phyloP scores from a whole-genome alignment of 352 stramenopile genomes.

The Phytophthora citrophthora region DNA sequence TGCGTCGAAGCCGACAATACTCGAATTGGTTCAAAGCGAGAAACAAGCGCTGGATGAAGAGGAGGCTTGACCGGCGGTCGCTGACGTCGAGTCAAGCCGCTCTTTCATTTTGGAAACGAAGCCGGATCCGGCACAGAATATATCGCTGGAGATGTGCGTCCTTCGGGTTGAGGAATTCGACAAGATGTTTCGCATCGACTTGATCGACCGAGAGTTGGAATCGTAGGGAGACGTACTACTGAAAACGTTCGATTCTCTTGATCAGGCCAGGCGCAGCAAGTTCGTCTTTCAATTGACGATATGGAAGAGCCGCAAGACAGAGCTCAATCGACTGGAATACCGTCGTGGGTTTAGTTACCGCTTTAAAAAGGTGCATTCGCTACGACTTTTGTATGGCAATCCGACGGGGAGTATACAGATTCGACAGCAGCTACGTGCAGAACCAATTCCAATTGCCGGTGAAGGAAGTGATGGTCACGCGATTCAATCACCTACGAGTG shows the following conservation, averaged over 20 bases:
- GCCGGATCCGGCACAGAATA: background rate
- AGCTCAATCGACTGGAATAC: slow-evolving; percentile 3
- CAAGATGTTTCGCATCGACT: slow-evolving; percentile 3
- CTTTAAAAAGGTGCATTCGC: slow-evolving; percentile 15
- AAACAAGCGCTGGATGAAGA: slow-evolving; percentile 11
- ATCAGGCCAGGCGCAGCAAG: background rate
- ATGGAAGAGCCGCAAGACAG: slow-evolving; percentile 9
- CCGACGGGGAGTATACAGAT: slow-evolving; percentile 6
- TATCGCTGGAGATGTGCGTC: slow-evolving; percentile 8
- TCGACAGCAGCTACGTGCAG: background rate
- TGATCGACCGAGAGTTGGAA: slow-evolving; percentile 7
- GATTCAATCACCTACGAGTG: too few species aligned
- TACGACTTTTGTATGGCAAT: slow-evolving; percentile 4
- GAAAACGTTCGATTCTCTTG: background rate
- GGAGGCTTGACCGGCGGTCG: background rate
- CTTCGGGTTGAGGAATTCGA: slow-evolving; percentile 7
- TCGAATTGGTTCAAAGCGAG: slow-evolving; percentile 3
- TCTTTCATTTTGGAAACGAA: background rate
- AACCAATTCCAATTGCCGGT: background rate
- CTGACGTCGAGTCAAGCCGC: background rate
- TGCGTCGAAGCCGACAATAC: slow-evolving; percentile 5
- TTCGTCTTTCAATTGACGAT: slow-evolving; percentile 10
- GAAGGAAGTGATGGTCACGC: too few species aligned
- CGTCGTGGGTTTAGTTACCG: slow-evolving; percentile 7
- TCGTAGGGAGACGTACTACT: background rate